Evolutionary conservation across 2,329 filamentous ascomycete genomes (phyloP).

Genomic region (Rhynchosporium secalis): DNA sequence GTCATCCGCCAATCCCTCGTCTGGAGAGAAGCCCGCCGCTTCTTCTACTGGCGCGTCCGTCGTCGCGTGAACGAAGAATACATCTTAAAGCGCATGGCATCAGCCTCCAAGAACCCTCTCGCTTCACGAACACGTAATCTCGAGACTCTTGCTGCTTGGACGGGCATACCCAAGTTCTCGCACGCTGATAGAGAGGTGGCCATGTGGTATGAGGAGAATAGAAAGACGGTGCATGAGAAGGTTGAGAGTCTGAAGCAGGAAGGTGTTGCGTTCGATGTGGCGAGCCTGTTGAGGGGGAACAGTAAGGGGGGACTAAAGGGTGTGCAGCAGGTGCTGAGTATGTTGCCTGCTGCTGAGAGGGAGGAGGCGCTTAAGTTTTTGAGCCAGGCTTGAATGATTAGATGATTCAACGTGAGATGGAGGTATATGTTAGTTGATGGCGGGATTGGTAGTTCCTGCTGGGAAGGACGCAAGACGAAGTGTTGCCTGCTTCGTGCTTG

Average conservation of each 20-base stretch:
- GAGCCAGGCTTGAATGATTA: constrained; percentile 24
- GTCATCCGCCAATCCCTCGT: constrained; percentile 80
- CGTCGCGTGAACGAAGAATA: constrained; percentile 96
- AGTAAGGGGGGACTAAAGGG: constrained; percentile 76
- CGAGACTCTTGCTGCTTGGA: constrained; percentile 79
- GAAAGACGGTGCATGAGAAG: constrained; percentile 78
- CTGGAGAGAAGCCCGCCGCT: constrained; percentile 88
- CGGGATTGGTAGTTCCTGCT: neutral
- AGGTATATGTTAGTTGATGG: neutral
- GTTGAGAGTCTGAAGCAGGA: constrained; percentile 82
- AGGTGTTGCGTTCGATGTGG: constrained; percentile 67
- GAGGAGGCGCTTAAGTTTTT: constrained; percentile 51
- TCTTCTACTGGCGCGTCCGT: constrained; percentile 99
- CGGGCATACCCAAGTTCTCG: constrained; percentile 72
- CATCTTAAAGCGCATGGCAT: constrained; percentile 84
- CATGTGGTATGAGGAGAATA: constrained; percentile 94
- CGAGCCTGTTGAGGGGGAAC: constrained; percentile 65
- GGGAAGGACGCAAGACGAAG: neutral
- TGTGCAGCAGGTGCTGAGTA: constrained; percentile 79
- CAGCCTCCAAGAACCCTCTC: constrained; percentile 46
- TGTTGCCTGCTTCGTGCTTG: constrained; percentile 1
- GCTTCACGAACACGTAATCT: constrained; percentile 66
- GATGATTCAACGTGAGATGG: neutral
- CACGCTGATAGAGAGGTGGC: constrained; percentile 81
- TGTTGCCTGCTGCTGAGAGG: constrained; percentile 85